Percentiles rank a stretch among this genome's conserved stretches.
Conservation (phyloP, 768 basidiomycete genomes). For the Asterophora parasitica region DNA sequence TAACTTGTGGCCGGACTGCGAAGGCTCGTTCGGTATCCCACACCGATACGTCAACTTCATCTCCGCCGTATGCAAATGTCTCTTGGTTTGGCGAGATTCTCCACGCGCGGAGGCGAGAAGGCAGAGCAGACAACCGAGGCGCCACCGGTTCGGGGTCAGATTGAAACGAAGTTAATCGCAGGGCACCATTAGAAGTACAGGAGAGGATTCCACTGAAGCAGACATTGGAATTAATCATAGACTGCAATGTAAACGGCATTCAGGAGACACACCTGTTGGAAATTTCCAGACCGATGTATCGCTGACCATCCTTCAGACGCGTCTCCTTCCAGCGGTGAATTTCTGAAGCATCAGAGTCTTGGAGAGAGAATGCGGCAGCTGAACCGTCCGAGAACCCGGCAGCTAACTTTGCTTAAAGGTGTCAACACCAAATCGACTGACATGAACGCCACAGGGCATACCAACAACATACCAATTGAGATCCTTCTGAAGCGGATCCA, state of each 20-base stretch:
- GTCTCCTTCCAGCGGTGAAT: slow-evolving; percentile 60
- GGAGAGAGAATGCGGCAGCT: slow-evolving; percentile 37
- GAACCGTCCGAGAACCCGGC: slow-evolving; percentile 62
- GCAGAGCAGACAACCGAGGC: slow-evolving; percentile 42
- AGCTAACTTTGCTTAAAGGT: slow-evolving; percentile 54
- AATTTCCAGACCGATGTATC: slow-evolving; percentile 59
- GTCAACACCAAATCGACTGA: slow-evolving; percentile 3
- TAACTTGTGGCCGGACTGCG: slow-evolving; percentile 26
- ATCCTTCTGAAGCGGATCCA: slow-evolving; percentile 21
- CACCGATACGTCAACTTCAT: slow-evolving; percentile 80
- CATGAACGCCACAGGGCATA: too few relatives aligned
- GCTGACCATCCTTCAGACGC: slow-evolving; percentile 44
- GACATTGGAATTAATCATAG: too few relatives aligned
- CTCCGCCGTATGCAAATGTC: slow-evolving; percentile 77
- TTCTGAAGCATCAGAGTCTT: slow-evolving; percentile 36
- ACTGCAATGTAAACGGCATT: background rate
- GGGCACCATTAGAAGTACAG: slow-evolving; percentile 73
- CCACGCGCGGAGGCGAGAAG: slow-evolving; percentile 69
- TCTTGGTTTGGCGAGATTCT: slow-evolving; percentile 44
- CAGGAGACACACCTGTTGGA: slow-evolving; percentile 40
- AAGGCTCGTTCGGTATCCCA: slow-evolving; percentile 67
- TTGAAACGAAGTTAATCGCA: slow-evolving; percentile 43
- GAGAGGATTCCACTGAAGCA: slow-evolving; percentile 48
- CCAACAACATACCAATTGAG: slow-evolving; percentile 41
- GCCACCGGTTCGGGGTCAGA: slow-evolving; percentile 16